Conservation (phyloP, 345 rosid species). For the Garcia nutans region DNA sequence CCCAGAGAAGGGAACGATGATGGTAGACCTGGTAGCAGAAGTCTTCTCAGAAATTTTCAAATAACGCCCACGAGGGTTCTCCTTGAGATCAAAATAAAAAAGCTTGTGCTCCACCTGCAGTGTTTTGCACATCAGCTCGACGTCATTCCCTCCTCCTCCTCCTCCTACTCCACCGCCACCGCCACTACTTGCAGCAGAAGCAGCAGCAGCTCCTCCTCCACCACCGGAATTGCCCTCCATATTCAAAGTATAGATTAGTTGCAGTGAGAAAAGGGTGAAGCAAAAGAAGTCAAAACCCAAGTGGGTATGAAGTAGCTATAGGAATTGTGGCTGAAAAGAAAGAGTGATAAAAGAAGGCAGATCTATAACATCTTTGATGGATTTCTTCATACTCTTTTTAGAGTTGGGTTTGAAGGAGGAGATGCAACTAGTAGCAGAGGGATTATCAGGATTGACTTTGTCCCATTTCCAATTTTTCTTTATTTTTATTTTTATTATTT, state of each 20-base stretch:
- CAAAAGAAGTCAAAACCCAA: background rate
- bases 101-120: slow-evolving; percentile 95
- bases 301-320: background rate
- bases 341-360: background rate
- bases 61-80: slow-evolving; percentile 94
- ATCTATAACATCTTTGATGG: slow-evolving; percentile 12
- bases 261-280: background rate
- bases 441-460: slow-evolving; percentile 11
- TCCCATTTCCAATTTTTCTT: background rate
- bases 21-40: slow-evolving; percentile 97
- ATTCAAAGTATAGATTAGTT: too few relatives aligned
- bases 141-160: slow-evolving; percentile 55
- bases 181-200: background rate
- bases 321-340: background rate
- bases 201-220: slow-evolving; percentile 15
- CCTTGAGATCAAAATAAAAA: slow-evolving; percentile 95
- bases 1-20: slow-evolving; percentile 94
- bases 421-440: slow-evolving; percentile 1
- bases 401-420: slow-evolving; percentile 21
- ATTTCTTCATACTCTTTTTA: background rate
- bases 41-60: slow-evolving; percentile 97
- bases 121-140: slow-evolving; percentile 91
- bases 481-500: background rate
- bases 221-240: slow-evolving; percentile 64
- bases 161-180: slow-evolving; percentile 38